Percentiles rank a stretch among this genome's conserved stretches.
phyloP scores from a whole-genome alignment of 768 basidiomycete species.

The Leccinum incarnatum region DNA sequence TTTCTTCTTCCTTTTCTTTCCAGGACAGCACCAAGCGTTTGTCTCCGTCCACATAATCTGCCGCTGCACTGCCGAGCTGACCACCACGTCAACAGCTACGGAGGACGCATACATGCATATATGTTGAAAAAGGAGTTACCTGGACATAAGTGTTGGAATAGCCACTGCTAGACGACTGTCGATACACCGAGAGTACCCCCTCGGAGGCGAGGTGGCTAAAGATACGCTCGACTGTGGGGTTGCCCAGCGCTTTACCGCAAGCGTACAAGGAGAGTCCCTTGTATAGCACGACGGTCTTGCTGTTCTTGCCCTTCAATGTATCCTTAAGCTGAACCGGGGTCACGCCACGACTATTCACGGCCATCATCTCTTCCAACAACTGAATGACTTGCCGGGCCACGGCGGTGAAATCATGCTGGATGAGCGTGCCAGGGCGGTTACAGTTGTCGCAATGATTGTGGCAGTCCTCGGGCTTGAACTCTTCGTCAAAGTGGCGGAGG shows the following conservation, averaged over 20 bases:
- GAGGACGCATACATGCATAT: neutral
- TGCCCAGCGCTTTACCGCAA: constrained; percentile 35
- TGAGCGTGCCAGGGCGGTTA: constrained; percentile 42
- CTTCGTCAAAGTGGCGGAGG: constrained; percentile 86
- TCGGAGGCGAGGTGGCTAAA: constrained; percentile 54
- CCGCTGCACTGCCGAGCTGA: constrained; percentile 20
- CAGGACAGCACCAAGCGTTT: constrained; percentile 25
- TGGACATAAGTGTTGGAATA: constrained; percentile 53
- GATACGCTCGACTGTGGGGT: constrained; percentile 61
- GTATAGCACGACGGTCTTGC: constrained; percentile 38
- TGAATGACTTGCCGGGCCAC: constrained; percentile 54
- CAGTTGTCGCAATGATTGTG: constrained; percentile 83
- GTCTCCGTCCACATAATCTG: constrained; percentile 18
- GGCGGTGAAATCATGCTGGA: constrained; percentile 58
- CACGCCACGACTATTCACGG: constrained; percentile 44
- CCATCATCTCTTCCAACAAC: constrained; percentile 50
- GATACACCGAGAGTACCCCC: constrained; percentile 47
- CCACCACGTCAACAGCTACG: constrained; percentile 1
- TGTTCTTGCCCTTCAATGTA: constrained; percentile 66
- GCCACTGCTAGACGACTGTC: constrained; percentile 44
- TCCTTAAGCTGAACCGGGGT: constrained; percentile 60
- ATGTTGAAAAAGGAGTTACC: constrained; percentile 31
- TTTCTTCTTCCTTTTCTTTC: constrained; percentile 22
- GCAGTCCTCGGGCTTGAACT: constrained; percentile 68
- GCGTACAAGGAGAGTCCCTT: constrained; percentile 55